These are phyloP conservation scores for Neonectria hederae DNA, from an alignment of 2,329 filamentous ascomycete genomes.

Conservation along the genomic window DNA sequence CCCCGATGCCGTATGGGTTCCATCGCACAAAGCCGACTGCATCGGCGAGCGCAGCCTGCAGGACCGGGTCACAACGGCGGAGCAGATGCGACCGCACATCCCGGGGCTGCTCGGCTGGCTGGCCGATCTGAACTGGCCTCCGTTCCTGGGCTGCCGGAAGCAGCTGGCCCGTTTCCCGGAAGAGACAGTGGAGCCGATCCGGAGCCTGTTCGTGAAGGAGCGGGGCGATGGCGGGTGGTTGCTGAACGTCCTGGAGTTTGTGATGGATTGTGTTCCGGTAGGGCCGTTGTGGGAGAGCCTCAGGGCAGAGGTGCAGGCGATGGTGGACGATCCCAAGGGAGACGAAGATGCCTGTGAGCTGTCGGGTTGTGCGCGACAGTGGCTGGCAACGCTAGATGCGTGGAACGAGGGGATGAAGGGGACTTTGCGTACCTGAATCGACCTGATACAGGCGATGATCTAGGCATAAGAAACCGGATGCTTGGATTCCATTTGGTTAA, in stretches of 20 bases:
- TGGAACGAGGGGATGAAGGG: background rate
- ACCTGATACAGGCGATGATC: background rate
- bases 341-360: conserved; percentile 17
- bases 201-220: background rate
- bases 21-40: background rate
- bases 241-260: conserved; percentile 3
- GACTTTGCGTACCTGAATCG: background rate
- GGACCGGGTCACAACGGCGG: background rate
- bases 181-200: conserved; percentile 13
- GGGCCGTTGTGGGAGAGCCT: conserved; percentile 5
- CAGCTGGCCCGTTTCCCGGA: conserved; percentile 14
- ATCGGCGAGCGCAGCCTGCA: conserved; percentile 9
- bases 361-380: conserved; percentile 6
- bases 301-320: background rate
- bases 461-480: background rate
- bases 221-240: conserved; percentile 21
- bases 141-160: conserved; percentile 4
- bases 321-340: conserved; percentile 6
- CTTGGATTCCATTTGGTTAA: background rate
- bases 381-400: background rate
- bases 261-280: conserved; percentile 1
- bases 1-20: conserved; percentile 8
- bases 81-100: conserved; percentile 14
- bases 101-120: conserved; percentile 16
- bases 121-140: conserved; percentile 16